These are phyloP conservation scores for Plasmodium vivax DNA, from an alignment of 169 alveolate genomes.

Conservation along the genomic window DNA sequence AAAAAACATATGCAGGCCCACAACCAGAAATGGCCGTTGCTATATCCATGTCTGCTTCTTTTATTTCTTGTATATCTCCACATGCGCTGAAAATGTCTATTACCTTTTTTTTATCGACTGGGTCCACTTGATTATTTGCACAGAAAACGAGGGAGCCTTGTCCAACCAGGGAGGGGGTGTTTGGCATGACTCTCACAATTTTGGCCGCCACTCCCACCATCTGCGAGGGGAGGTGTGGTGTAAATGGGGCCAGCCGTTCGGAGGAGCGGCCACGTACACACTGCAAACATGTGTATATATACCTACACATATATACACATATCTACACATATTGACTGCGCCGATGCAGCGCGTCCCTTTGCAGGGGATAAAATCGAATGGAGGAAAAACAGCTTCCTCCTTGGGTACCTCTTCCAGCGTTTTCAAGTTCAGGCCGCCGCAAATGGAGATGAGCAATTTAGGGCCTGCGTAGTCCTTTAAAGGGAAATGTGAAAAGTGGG, in stretches of 20 bases:
- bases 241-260: background rate
- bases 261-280: background rate
- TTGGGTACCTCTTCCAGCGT: constrained; percentile 40
- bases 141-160: constrained; percentile 51
- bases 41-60: constrained; percentile 64
- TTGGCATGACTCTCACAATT: constrained; percentile 73
- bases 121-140: constrained; percentile 26
- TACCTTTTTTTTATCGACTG: constrained; percentile 9
- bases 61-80: constrained; percentile 46
- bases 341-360: background rate
- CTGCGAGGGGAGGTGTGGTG: background rate
- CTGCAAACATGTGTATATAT: background rate
- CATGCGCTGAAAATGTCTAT: constrained; percentile 40
- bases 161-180: constrained; percentile 71
- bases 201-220: constrained; percentile 2
- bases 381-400: background rate
- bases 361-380: background rate
- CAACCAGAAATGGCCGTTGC: constrained; percentile 64
- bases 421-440: constrained; percentile 53
- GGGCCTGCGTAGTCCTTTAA: constrained; percentile 1
- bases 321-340: background rate
- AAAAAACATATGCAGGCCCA: constrained; percentile 82
- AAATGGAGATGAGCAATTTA: constrained; percentile 66
- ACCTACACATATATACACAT: background rate
- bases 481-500: background rate